Conservation (phyloP, 257 asterid genomes). For the Avicennia marina region DNA sequence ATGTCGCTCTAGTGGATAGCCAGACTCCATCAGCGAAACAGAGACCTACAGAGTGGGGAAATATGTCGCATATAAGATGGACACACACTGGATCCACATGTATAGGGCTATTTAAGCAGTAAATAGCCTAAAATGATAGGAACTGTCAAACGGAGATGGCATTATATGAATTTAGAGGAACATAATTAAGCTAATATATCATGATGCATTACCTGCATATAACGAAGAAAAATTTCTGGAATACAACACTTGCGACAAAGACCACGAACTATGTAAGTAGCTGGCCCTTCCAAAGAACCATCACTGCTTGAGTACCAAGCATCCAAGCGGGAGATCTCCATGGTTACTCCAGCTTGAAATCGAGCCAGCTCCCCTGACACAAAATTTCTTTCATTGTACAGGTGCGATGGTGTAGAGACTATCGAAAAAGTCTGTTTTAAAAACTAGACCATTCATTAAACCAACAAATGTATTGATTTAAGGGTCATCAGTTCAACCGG, state of each 20-base stretch:
- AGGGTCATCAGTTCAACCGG: too few species aligned
- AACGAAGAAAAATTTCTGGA: constrained; percentile 87
- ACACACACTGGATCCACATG: too few species aligned
- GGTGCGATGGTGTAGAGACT: neutral
- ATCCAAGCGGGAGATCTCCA: constrained; percentile 89
- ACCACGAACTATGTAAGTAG: constrained; percentile 84
- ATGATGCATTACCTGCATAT: constrained; percentile 69
- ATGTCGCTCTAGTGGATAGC: constrained; percentile 60
- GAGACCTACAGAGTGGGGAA: constrained; percentile 46
- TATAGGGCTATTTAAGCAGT: too few species aligned
- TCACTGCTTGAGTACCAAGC: constrained; percentile 86
- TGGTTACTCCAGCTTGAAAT: constrained; percentile 85
- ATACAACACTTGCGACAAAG: constrained; percentile 97
- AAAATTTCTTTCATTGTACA: neutral
- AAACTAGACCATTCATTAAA: too few species aligned
- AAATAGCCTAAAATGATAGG: too few species aligned
- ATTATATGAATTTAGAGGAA: neutral
- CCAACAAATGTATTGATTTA: too few species aligned
- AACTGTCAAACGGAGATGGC: neutral
- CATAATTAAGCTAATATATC: neutral
- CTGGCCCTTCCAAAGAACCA: constrained; percentile 75
- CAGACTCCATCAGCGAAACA: constrained; percentile 66
- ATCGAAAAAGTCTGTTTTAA: too few species aligned
- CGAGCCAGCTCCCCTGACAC: constrained; percentile 79
- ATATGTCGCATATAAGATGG: too few species aligned